phyloP scores from a whole-genome alignment of 1,284 basidiomycete genomes.

The Kwoniella shivajii region DNA sequence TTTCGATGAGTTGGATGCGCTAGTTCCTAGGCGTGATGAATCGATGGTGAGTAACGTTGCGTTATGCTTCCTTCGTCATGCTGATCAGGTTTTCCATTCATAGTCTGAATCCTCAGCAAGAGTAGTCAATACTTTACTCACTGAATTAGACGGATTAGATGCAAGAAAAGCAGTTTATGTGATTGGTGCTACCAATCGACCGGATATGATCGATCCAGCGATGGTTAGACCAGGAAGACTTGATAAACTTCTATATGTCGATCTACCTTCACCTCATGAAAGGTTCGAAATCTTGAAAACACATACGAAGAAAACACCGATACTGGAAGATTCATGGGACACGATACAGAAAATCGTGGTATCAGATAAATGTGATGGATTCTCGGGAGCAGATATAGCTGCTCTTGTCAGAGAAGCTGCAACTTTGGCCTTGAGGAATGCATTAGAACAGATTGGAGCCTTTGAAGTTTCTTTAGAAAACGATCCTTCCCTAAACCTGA shows the following conservation, averaged over 20 bases:
- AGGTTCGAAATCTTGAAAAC: constrained; percentile 84
- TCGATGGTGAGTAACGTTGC: constrained; percentile 66
- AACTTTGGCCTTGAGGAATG: constrained; percentile 74
- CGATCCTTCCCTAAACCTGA: constrained; percentile 19
- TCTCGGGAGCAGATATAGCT: constrained; percentile 86
- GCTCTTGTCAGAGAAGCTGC: constrained; percentile 87
- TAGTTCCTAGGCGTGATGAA: constrained; percentile 92
- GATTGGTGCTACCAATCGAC: constrained; percentile 96
- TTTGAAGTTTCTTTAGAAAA: constrained; percentile 58
- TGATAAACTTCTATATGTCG: constrained; percentile 96
- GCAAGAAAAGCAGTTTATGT: constrained; percentile 89
- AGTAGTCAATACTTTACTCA: constrained; percentile 96
- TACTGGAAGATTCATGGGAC: constrained; percentile 57
- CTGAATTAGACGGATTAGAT: constrained; percentile 93
- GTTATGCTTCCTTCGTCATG: neutral
- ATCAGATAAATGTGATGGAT: constrained; percentile 71
- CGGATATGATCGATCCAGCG: constrained; percentile 98
- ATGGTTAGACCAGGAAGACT: constrained; percentile 96
- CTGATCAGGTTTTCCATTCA: too few species aligned
- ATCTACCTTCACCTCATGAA: constrained; percentile 76
- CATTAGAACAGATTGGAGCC: constrained; percentile 65
- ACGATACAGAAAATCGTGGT: constrained; percentile 44
- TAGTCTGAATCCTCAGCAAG: constrained; percentile 93
- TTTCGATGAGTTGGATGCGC: constrained; percentile 97
- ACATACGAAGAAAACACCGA: constrained; percentile 69